Conservation (phyloP, 768 basidiomycete species). For the Amanita pallidorosea region DNA sequence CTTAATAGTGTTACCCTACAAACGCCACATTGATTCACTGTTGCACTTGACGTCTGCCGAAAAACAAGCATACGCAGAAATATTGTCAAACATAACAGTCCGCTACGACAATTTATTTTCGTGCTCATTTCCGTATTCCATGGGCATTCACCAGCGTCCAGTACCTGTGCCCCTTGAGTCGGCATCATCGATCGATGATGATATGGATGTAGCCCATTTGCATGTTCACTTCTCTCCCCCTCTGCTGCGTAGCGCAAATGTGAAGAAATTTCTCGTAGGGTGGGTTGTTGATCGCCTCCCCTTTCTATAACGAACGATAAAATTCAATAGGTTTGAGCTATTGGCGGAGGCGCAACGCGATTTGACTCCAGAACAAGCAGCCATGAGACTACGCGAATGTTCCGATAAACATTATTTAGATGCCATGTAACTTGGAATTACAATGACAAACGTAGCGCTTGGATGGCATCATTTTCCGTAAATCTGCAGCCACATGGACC, state of each 20-base stretch:
- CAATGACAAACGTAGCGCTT: too few species aligned
- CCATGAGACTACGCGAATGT: constrained; percentile 43
- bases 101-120: constrained; percentile 74
- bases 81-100: constrained; percentile 53
- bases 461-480: constrained; percentile 43
- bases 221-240: constrained; percentile 87
- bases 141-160: constrained; percentile 89
- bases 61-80: constrained; percentile 49
- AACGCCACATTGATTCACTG: constrained; percentile 69
- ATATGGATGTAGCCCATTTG: constrained; percentile 58
- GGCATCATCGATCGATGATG: constrained; percentile 19
- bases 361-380: constrained; percentile 83
- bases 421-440: neutral
- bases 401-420: constrained; percentile 49
- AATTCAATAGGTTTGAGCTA: constrained; percentile 59
- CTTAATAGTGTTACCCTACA: constrained; percentile 58
- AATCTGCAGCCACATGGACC: constrained; percentile 83
- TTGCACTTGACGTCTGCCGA: constrained; percentile 50
- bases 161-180: constrained; percentile 24
- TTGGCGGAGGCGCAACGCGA: constrained; percentile 90
- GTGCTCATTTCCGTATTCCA: constrained; percentile 88
- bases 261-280: constrained; percentile 89
- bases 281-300: constrained; percentile 18
- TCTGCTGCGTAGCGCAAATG: constrained; percentile 66
- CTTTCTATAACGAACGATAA: neutral